These are phyloP conservation scores for Melaleuca quinquenervia DNA, from an alignment of 345 rosid genomes.

Conservation along the genomic window DNA sequence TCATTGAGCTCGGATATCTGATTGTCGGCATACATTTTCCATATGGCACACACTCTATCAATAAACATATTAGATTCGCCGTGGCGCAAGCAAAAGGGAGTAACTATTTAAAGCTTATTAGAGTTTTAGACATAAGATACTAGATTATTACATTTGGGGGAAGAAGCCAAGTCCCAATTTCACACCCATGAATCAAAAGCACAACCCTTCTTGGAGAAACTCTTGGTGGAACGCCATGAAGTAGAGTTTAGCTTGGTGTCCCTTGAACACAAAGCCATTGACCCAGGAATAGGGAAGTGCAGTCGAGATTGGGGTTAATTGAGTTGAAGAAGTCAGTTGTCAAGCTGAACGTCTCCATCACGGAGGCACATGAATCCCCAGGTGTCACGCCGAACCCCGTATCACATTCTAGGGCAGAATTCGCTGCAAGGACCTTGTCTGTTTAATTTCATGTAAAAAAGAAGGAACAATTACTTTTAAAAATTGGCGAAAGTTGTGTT, in stretches of 20 bases:
- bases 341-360: background rate
- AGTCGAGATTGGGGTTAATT: background rate
- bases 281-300: background rate
- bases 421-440: background rate
- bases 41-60: too few relatives aligned
- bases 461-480: background rate
- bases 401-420: background rate
- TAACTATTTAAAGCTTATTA: background rate
- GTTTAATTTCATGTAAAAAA: background rate
- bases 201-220: background rate
- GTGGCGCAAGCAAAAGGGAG: too few relatives aligned
- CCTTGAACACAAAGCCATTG: background rate
- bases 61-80: too few relatives aligned
- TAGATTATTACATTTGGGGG: background rate
- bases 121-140: background rate
- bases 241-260: background rate
- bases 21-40: too few relatives aligned
- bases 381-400: background rate
- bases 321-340: rapidly evolving
- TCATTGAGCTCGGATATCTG: background rate
- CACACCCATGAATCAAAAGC: background rate
- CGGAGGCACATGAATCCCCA: background rate
- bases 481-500: background rate
- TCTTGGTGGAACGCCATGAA: background rate
- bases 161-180: background rate